These are phyloP conservation scores for Arthroderma sp. DNA, from an alignment of 2,329 filamentous ascomycete genomes.

Conservation along the genomic window DNA sequence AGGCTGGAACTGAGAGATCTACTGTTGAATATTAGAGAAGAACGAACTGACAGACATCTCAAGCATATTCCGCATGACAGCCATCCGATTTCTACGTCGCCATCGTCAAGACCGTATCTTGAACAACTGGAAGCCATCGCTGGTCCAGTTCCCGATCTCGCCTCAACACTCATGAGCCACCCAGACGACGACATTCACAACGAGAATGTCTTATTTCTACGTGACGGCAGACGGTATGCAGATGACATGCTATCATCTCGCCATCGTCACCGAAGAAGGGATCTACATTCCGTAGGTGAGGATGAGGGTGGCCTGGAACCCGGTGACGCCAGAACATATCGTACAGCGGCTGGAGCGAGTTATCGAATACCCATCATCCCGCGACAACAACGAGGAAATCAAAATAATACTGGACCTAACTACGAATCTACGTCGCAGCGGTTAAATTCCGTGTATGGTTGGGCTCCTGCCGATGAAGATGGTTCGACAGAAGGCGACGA, in stretches of 20 bases:
- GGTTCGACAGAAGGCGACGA: slow-evolving; percentile 17
- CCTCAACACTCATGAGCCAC: slow-evolving; percentile 36
- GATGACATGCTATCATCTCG: slow-evolving; percentile 1
- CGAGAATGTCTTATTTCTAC: slow-evolving; percentile 40
- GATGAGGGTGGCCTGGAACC: background rate
- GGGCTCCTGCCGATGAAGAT: slow-evolving; percentile 37
- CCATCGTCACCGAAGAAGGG: slow-evolving; percentile 1
- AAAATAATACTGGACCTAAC: slow-evolving; percentile 32
- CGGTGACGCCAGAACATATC: background rate
- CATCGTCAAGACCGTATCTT: slow-evolving; percentile 28
- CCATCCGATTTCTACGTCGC: slow-evolving; percentile 8
- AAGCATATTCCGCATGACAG: background rate
- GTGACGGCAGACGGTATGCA: slow-evolving; percentile 22
- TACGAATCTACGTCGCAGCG: slow-evolving; percentile 44
- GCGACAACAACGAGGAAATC: slow-evolving; percentile 26
- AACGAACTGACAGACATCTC: background rate
- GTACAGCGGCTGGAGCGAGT: background rate
- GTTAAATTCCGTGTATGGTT: slow-evolving; percentile 46
- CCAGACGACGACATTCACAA: slow-evolving; percentile 34
- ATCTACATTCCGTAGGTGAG: background rate
- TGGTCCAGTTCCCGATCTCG: slow-evolving; percentile 38
- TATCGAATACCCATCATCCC: slow-evolving; percentile 28
- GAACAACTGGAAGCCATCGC: slow-evolving; percentile 35
- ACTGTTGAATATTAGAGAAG: background rate
- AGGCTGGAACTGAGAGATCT: background rate